phyloP scores from a whole-genome alignment of 1,139 yeast genomes.

The Suhomyces wounanorum region DNA sequence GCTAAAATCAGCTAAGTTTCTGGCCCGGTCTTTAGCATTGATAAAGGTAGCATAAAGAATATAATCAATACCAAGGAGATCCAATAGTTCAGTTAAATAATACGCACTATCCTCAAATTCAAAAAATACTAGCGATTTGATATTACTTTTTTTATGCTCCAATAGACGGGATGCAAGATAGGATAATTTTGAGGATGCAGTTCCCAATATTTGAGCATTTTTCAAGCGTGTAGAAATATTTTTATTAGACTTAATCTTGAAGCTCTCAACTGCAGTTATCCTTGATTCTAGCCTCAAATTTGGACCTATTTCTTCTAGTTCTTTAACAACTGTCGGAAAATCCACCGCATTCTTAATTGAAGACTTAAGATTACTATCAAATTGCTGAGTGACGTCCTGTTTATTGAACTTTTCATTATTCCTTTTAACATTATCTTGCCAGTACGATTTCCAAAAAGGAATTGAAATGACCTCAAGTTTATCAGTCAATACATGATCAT shows the following conservation, averaged over 20 bases:
- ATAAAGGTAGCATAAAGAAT: constrained; percentile 65
- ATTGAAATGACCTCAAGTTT: constrained; percentile 35
- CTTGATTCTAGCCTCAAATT: neutral
- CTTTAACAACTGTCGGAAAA: constrained; percentile 15
- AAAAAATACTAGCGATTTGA: constrained; percentile 64
- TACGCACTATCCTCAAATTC: constrained; percentile 74
- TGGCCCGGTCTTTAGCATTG: constrained; percentile 50
- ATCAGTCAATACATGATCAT: constrained; percentile 25
- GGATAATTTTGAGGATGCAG: constrained; percentile 63
- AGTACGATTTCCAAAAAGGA: constrained; percentile 55
- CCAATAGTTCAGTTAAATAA: constrained; percentile 64
- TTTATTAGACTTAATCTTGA: neutral
- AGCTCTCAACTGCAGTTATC: neutral
- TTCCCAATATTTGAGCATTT: constrained; percentile 50
- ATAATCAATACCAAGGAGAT: constrained; percentile 59
- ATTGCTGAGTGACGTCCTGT: constrained; percentile 26
- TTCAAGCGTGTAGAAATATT: constrained; percentile 18
- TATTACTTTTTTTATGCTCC: constrained; percentile 47
- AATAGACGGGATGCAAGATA: constrained; percentile 56
- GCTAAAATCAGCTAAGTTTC: constrained; percentile 55
- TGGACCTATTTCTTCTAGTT: constrained; percentile 4
- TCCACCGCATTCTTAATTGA: constrained; percentile 13
- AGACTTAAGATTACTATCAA: constrained; percentile 7
- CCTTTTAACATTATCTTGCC: constrained; percentile 45
- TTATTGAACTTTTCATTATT: constrained; percentile 35